Conservation (phyloP, 75 land plant species). For the Selaginella moellendorffii region DNA sequence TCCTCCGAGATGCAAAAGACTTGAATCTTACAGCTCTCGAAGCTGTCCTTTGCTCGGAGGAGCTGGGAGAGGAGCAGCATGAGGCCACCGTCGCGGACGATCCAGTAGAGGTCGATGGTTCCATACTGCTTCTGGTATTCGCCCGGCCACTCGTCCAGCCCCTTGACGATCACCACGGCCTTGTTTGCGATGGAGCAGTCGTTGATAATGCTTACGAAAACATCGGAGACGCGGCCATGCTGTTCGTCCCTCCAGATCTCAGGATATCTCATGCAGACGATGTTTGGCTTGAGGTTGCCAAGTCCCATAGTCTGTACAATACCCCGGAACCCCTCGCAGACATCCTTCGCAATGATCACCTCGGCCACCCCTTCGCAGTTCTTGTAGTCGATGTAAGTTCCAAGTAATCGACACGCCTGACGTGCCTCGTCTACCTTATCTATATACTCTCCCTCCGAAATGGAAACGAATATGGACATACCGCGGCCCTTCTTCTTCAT, state of each 20-base stretch:
- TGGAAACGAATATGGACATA: slow-evolving; percentile 93
- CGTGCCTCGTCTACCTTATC: slow-evolving; percentile 87
- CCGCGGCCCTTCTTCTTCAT: slow-evolving; percentile 99
- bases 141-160: slow-evolving; percentile 97
- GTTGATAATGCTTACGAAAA: slow-evolving; percentile 91
- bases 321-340: slow-evolving; percentile 80
- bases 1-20: slow-evolving; percentile 98
- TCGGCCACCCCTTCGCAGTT: slow-evolving; percentile 97
- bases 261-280: slow-evolving; percentile 99
- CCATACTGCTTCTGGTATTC: slow-evolving; percentile 96
- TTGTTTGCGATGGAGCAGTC: slow-evolving; percentile 97
- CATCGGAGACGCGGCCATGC: slow-evolving; percentile 52
- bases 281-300: slow-evolving; percentile 94
- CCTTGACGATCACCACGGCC: slow-evolving; percentile 96
- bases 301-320: slow-evolving; percentile 99
- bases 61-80: slow-evolving; percentile 97
- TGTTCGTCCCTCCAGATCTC: slow-evolving; percentile 97
- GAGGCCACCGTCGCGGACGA: slow-evolving; percentile 94
- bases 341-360: slow-evolving; percentile 77
- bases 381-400: slow-evolving; percentile 82
- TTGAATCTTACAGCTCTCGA: slow-evolving; percentile 96
- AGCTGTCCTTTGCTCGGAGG: slow-evolving; percentile 82
- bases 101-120: slow-evolving; percentile 96
- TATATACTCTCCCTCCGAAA: slow-evolving; percentile 87
- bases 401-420: slow-evolving; percentile 56